phyloP scores from a whole-genome alignment of 2,329 filamentous ascomycete genomes.

The Tolypocladium album region DNA sequence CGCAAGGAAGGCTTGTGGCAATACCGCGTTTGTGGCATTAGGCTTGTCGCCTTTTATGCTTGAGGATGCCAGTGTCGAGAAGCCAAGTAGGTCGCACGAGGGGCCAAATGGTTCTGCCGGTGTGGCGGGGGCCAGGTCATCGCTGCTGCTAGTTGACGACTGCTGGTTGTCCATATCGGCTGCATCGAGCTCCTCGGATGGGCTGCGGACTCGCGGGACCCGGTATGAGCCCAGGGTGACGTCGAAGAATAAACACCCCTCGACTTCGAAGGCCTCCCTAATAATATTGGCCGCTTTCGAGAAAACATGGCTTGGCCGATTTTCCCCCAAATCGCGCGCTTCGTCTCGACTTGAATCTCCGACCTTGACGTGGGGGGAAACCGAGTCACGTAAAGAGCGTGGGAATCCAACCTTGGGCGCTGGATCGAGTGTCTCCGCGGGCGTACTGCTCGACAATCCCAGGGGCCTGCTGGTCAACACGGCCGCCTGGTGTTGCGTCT shows the following conservation, averaged over 20 bases:
- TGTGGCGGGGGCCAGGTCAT: neutral
- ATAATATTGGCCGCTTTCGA: neutral
- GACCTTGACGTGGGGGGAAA: neutral
- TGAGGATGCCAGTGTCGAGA: neutral
- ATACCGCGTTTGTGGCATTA: neutral
- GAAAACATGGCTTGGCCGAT: neutral
- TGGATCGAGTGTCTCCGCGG: neutral
- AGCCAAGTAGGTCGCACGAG: neutral
- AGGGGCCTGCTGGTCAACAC: neutral
- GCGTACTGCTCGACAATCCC: neutral
- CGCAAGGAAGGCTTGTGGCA: neutral
- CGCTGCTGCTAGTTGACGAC: neutral
- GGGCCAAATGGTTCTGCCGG: neutral
- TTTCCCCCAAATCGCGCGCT: neutral
- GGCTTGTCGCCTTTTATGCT: neutral
- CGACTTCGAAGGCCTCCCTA: neutral
- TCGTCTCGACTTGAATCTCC: neutral
- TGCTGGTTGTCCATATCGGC: neutral
- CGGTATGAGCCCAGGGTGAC: neutral
- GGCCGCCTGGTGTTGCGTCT: neutral
- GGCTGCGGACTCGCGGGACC: neutral
- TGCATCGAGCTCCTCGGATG: neutral
- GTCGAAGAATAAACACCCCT: neutral
- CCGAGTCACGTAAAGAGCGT: neutral
- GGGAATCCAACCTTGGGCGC: neutral